Evolutionary conservation across 2,329 filamentous ascomycete genomes (phyloP).

Genomic region (Botrytis porri): DNA sequence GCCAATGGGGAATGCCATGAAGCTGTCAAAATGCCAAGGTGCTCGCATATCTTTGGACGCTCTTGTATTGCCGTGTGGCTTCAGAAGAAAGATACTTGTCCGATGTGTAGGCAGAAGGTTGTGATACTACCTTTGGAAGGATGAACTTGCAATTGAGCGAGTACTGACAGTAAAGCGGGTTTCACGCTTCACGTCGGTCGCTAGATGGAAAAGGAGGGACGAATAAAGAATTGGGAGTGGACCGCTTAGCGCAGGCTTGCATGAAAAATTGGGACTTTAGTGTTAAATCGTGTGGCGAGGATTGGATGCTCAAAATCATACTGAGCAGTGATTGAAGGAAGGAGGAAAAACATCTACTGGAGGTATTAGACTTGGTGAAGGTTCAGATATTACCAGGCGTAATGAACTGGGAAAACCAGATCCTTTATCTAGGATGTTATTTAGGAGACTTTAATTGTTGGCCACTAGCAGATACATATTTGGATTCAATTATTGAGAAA

Average conservation of each 20-base stretch:
- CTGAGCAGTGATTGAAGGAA: background rate
- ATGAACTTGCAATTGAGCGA: background rate
- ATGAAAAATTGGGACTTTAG: background rate
- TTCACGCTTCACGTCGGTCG: background rate
- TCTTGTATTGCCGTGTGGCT: background rate
- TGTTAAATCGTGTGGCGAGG: background rate
- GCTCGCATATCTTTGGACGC: background rate
- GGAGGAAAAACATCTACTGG: background rate
- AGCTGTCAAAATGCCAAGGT: background rate
- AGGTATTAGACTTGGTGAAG: background rate
- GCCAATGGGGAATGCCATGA: background rate
- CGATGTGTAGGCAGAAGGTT: background rate
- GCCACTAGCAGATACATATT: background rate
- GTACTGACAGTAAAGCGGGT: background rate
- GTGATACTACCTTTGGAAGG: background rate
- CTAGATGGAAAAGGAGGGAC: background rate
- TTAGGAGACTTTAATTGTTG: background rate
- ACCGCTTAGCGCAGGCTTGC: background rate
- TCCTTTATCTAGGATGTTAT: background rate
- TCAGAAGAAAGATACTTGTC: background rate
- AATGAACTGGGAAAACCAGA: background rate
- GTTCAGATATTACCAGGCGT: fast-evolving
- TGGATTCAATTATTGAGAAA: background rate
- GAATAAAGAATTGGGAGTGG: background rate
- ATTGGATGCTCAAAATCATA: background rate